These are phyloP conservation scores for Trypanosoma platydactyli DNA, from an alignment of 208 protist genomes.

Conservation along the genomic window DNA sequence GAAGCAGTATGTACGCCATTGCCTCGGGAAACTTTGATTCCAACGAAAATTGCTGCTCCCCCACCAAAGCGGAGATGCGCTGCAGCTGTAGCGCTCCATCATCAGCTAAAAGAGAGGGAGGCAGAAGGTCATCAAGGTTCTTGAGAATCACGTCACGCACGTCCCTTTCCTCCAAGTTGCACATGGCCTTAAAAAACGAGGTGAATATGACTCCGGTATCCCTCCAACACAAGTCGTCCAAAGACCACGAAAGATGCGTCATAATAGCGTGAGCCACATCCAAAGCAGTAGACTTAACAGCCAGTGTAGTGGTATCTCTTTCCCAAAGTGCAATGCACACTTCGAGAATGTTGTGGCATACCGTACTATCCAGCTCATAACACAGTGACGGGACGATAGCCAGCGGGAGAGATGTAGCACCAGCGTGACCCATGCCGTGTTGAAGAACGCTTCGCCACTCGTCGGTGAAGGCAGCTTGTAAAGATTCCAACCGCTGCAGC, in stretches of 20 bases:
- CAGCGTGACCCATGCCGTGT: not conserved
- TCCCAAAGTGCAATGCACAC: constrained; percentile 31
- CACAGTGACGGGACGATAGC: not conserved
- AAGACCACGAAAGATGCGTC: constrained; percentile 32
- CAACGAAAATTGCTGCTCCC: not conserved
- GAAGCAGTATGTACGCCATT: constrained; percentile 34
- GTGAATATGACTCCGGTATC: constrained; percentile 26
- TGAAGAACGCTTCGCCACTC: constrained; percentile 16
- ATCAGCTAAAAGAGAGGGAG: constrained; percentile 23
- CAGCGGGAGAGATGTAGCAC: constrained; percentile 1
- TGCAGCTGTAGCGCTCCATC: constrained; percentile 7
- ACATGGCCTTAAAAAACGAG: constrained; percentile 39
- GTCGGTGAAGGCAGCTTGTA: constrained; percentile 25
- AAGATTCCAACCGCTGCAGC: constrained; percentile 6
- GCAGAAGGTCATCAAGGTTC: constrained; percentile 29
- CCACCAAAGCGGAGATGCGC: constrained; percentile 14
- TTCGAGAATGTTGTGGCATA: constrained; percentile 19
- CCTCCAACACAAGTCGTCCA: constrained; percentile 35
- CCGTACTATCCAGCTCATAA: not conserved
- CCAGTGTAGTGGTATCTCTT: not conserved
- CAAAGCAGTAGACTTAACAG: constrained; percentile 15
- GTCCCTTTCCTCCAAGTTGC: constrained; percentile 23
- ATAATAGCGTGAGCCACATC: constrained; percentile 28
- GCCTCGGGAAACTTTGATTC: constrained; percentile 15
- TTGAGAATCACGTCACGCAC: constrained; percentile 13